Percentiles rank a stretch among this genome's conserved stretches.
Conservation (phyloP, 129 eudicot species). For the Centella asiatica region DNA sequence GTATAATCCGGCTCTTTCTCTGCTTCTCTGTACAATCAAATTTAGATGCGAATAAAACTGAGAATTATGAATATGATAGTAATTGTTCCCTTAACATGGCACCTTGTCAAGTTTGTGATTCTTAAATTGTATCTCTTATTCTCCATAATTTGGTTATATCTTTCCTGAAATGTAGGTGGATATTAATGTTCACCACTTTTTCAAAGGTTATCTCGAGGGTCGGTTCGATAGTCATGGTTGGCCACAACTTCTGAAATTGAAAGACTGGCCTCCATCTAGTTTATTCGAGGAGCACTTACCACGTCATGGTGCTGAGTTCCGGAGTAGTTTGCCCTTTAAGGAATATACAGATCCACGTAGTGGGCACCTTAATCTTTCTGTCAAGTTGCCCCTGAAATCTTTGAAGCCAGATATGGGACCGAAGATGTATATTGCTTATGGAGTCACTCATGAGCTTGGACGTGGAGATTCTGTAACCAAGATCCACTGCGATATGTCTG, state of each 20-base stretch:
- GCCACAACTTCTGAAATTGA: neutral
- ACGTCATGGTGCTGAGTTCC: neutral
- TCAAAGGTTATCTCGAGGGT: neutral
- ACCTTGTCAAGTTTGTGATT: too few relatives aligned
- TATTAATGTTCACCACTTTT: neutral
- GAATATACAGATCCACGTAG: conserved; percentile 1
- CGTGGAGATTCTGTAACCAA: conserved; percentile 1
- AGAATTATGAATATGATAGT: too few relatives aligned
- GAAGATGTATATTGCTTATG: too few relatives aligned
- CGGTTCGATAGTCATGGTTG: neutral
- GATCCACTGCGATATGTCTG: neutral
- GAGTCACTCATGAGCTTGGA: too few relatives aligned
- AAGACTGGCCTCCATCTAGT: neutral
- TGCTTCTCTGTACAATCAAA: too few relatives aligned
- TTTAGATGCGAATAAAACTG: too few relatives aligned
- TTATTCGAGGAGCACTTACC: conserved; percentile 1
- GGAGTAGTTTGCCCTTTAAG: neutral
- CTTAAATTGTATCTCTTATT: too few relatives aligned
- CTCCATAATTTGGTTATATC: too few relatives aligned
- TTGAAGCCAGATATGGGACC: too few relatives aligned
- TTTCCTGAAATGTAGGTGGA: neutral
- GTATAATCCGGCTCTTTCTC: too few relatives aligned
- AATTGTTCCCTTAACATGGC: too few relatives aligned
- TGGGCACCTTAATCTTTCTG: neutral
- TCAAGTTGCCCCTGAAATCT: neutral